These are phyloP conservation scores for Coniella lustricola DNA, from an alignment of 2,329 filamentous ascomycete genomes.

Conservation along the genomic window DNA sequence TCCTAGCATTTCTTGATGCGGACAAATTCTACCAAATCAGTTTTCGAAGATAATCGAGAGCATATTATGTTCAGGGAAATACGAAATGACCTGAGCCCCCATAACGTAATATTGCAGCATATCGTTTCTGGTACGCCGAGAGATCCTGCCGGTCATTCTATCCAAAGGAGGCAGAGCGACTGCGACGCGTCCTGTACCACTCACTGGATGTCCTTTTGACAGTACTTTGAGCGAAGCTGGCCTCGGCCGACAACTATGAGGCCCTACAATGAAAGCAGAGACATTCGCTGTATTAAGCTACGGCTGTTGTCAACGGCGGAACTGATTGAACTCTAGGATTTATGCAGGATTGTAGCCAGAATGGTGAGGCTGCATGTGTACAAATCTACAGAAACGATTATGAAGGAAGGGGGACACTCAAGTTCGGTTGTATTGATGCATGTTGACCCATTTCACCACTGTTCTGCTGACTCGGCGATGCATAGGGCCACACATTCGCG, in stretches of 20 bases:
- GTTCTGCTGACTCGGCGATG: too few species aligned
- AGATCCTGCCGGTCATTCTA: too few species aligned
- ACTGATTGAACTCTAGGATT: slow-evolving; percentile 37
- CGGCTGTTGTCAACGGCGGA: slow-evolving; percentile 37
- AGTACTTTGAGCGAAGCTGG: slow-evolving; percentile 42
- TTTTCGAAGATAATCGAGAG: slow-evolving; percentile 35
- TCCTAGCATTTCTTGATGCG: too few species aligned
- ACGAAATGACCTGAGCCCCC: slow-evolving; percentile 34
- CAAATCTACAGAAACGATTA: slow-evolving; percentile 32
- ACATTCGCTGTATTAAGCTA: slow-evolving; percentile 37
- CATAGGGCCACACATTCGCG: too few species aligned
- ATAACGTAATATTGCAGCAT: slow-evolving; percentile 40
- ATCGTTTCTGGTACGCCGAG: slow-evolving; percentile 37
- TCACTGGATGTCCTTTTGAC: slow-evolving; percentile 50
- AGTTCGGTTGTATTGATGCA: too few species aligned
- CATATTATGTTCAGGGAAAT: slow-evolving; percentile 37
- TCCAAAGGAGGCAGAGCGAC: too few species aligned
- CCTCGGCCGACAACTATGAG: slow-evolving; percentile 22
- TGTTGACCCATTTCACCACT: too few species aligned
- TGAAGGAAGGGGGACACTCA: slow-evolving; percentile 25
- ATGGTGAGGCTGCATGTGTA: slow-evolving; percentile 40
- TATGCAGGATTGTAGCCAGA: slow-evolving; percentile 37
- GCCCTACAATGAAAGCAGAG: slow-evolving; percentile 17
- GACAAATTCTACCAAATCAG: slow-evolving; percentile 29
- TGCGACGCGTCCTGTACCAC: slow-evolving; percentile 29